Evolutionary conservation across 2,329 filamentous ascomycete genomes (phyloP), one percentile per base, ranked within the genome.

Genomic region (Clonostachys rosea): DNA sequence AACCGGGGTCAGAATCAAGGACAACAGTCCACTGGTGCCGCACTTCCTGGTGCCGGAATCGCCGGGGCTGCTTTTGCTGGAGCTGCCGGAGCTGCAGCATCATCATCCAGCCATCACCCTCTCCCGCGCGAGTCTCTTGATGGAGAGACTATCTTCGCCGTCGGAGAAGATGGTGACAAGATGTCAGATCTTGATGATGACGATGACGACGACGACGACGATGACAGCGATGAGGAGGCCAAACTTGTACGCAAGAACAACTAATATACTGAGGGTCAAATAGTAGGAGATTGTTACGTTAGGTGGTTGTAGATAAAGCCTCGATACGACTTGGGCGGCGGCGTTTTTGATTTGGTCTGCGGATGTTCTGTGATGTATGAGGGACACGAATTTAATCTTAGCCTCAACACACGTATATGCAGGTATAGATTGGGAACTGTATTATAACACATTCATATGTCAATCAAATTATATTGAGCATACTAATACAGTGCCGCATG

Each of bases 81-180:
- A 39, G 12, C 36, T 10, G 36, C 36, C 14, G 7, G 3, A 11
- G 17, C 14, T 18, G 36, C 36, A 3, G 14, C 36, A n/a, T 34
- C 35, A 43, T 17, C 33, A 47, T 42, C 34, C n/a, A 18, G 34
- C 20, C 34, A 43, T 44, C 13, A 63, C 40, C 59, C 49, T 65
- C 80, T 56, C 73, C 70, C 70, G 14, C 69, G 78, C 14, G 74
- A 79, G 48, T 81, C 78, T 3, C 64, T 81, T 34, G 91, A 97
- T 52, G 91, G 91, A 11, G 94, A 97, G 69, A 96, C 91, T 0
- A 95, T 97, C 52, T 97, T 97, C 59, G 92, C 92, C 2, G 89
- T 97, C 11, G 92, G 91, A 11, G 91, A 95, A 58, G 86, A 87
- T 47, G 81, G 74, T 2, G 90, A 94, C 60, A 89, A 86, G 61